Evolutionary conservation across 73 alveolate genomes (phyloP).

Genomic region (Paraurostyla sp.): DNA sequence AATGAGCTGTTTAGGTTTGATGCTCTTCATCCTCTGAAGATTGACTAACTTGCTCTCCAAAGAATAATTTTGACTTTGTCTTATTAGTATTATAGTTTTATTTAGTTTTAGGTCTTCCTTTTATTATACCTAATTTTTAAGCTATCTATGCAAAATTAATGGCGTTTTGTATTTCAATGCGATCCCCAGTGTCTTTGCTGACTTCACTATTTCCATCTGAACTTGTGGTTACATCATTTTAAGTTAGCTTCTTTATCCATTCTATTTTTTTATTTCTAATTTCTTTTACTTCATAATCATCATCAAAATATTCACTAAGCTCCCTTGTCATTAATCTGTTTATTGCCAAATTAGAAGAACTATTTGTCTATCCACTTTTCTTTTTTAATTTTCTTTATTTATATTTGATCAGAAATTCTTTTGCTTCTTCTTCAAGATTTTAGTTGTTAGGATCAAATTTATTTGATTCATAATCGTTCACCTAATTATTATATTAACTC

Average conservation of each 20-base stretch:
- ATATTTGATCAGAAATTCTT: not conserved
- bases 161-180: not conserved
- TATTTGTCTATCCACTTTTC: too few species aligned
- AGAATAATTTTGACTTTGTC: not conserved
- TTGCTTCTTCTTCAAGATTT: too few species aligned
- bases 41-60: not conserved
- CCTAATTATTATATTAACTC: too few species aligned
- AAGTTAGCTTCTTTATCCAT: not conserved
- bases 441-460: too few species aligned
- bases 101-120: slow-evolving; percentile 1
- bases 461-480: not conserved
- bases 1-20: not conserved
- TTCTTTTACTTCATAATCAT: slow-evolving; percentile 21
- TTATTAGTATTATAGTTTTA: not conserved
- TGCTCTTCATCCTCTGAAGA: slow-evolving; percentile 2
- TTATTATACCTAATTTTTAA: slow-evolving; percentile 30
- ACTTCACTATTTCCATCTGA: not conserved
- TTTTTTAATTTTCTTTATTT: too few species aligned
- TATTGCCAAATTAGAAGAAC: not conserved
- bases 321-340: not conserved
- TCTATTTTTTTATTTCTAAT: not conserved
- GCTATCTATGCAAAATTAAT: slow-evolving; percentile 10
- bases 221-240: not conserved
- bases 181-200: not conserved
- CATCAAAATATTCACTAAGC: slow-evolving; percentile 35